Conservation (phyloP, 2,329 filamentous ascomycete species). For the Fusarium sp. region DNA sequence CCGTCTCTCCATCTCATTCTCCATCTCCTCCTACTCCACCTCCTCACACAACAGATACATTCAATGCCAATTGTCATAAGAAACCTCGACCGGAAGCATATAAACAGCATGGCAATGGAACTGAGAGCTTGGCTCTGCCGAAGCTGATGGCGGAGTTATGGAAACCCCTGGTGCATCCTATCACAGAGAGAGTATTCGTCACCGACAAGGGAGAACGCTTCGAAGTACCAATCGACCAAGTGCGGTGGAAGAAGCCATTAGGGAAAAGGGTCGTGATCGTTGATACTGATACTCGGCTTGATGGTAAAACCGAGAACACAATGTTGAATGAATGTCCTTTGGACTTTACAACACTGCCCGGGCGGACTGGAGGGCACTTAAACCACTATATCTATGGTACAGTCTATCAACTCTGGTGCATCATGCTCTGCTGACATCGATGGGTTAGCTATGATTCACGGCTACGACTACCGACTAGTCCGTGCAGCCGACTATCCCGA, state of each 20-base stretch:
- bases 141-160: slow-evolving; percentile 2
- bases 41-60: background rate
- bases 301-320: background rate
- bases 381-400: slow-evolving; percentile 41
- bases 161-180: slow-evolving; percentile 12
- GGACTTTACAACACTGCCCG: background rate
- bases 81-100: background rate
- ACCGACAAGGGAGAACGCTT: slow-evolving; percentile 16
- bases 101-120: background rate
- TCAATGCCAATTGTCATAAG: background rate
- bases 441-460: slow-evolving; percentile 52
- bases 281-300: slow-evolving; percentile 15
- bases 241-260: slow-evolving; percentile 13
- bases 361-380: slow-evolving; percentile 18
- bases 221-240: background rate
- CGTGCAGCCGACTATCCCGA: slow-evolving; percentile 53
- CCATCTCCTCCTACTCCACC: background rate
- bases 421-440: background rate
- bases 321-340: slow-evolving; percentile 7
- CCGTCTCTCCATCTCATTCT: background rate
- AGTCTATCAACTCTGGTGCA: rapidly evolving
- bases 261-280: background rate
- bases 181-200: slow-evolving; percentile 3
- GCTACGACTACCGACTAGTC: slow-evolving; percentile 61
- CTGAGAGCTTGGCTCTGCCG: background rate